These are phyloP conservation scores for Verticillium alfalfae DNA, from an alignment of 2,329 filamentous ascomycete species.

Conservation along the genomic window DNA sequence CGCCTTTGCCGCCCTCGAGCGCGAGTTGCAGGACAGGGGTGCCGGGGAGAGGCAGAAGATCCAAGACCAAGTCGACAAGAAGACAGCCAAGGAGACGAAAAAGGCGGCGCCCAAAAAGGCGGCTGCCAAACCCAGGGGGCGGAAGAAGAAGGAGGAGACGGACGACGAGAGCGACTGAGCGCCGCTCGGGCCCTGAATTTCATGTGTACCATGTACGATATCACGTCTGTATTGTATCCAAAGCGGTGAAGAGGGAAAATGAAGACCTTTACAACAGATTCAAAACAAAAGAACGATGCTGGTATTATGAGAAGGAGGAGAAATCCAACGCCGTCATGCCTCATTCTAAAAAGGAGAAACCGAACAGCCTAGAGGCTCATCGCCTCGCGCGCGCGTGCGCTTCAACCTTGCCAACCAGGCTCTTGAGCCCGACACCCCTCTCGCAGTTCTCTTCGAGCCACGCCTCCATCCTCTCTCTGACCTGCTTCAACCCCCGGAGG, in stretches of 20 bases:
- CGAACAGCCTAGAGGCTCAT: constrained; percentile 7
- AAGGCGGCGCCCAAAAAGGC: constrained; percentile 25
- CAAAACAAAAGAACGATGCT: background rate
- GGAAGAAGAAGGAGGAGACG: constrained; percentile 20
- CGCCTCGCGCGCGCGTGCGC: constrained; percentile 31
- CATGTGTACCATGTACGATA: background rate
- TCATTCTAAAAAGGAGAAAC: background rate
- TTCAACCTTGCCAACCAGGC: constrained; percentile 60
- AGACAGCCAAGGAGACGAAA: constrained; percentile 54
- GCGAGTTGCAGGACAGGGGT: constrained; percentile 62
- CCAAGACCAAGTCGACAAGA: constrained; percentile 74
- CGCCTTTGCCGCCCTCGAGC: constrained; percentile 64
- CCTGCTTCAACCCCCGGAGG: constrained; percentile 58
- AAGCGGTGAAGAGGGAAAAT: background rate
- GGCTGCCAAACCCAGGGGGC: constrained; percentile 4
- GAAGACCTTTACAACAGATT: background rate
- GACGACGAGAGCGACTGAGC: constrained; percentile 19
- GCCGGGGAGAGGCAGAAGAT: constrained; percentile 67
- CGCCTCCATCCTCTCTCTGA: constrained; percentile 74
- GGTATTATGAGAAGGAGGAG: background rate
- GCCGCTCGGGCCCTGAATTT: background rate
- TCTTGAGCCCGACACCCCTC: constrained; percentile 70
- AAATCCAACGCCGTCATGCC: background rate
- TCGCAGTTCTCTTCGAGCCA: constrained; percentile 81
- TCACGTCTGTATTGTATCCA: background rate